Base-by-base conservation (phyloP, 2,329 filamentous ascomycete genomes). In the Sclerotinia sclerotiorum region DNA sequence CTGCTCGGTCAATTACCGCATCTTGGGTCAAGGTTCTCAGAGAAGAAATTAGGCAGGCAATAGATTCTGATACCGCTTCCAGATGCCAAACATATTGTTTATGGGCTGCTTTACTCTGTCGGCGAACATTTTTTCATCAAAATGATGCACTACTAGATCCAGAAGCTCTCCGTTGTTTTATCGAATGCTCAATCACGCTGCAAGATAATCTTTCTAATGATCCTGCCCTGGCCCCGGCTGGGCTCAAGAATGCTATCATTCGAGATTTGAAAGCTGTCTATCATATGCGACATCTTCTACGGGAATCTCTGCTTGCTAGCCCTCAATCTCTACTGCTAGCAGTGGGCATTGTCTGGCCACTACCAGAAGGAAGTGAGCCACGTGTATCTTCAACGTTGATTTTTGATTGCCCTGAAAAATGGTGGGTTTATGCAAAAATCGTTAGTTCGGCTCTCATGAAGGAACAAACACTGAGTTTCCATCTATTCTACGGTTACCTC, bases 51-150 rank as follows among this genome's bases (percentile, higher is more conserved):
- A 77, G 78, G 21, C 76, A 73, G 1, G 77, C 80, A 0, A 76
- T 61, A 0, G 80, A 85, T 24, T 74, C 77, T 0, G 77, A 81
- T 1, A 76, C 75, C 0, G 77, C 82, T 0, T 76, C 78, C 24
- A 80, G 79, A 35, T 77, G 78, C 7, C 79, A 82, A 3, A 71
- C 73, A 0, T 87, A 85, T 70, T 81, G 81, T 0, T 80, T 90
- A 0, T 83, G 82, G 77, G 83, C 87, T 0, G 83, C 87, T 0
- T 70, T 90, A 0, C 77, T 90, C 0, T 89, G 87, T 63, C 79
- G 81, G 32, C 78, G 80, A 3, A 85, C 84, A 0, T 84, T 84
- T 67, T 74, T 70, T 1, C 42, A 74, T 3, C 69, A 71, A 0
- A 19, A 39, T 13, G 39, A 35, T n/a, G 24, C 6, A 2, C 5